Evolutionary conservation across 1,139 yeast species (phyloP), one percentile per base, ranked within the genome.

Genomic region (Blastobotrys ciferrii): DNA sequence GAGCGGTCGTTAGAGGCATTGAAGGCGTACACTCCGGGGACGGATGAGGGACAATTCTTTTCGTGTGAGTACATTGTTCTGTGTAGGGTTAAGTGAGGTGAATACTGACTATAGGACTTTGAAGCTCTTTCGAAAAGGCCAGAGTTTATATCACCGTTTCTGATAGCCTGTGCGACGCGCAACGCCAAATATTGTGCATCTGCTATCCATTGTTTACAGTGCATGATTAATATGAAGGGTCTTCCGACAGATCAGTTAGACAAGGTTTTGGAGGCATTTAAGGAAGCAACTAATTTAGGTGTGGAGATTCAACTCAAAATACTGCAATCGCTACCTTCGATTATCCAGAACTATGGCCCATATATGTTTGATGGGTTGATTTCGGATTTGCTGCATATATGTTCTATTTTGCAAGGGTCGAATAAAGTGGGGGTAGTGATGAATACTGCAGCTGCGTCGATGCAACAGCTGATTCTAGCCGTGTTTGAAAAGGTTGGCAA

Each of bases 391-490:
- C 68, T 91, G 37, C 71, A 72, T 17, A 79, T 92, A 5, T 87
- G 96, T 60, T 76, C 94, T 0, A 75, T 80, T 36, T 73, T 92
- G 46, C 89, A 87, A 46, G 72, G 81, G 6, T 77, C 81, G 15
- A 85, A 81, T 53, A 85, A 84, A 57, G 76, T 83, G 3, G 80
- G 86, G 0, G 86, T 87, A 54, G 96, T 92, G 2, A 76, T 81
- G n/a, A 91, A 89, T 58, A 87, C 98, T 0, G 97, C 97, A 0
- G 81, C 88, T 43, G 98, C 98, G 1, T 88, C 98, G 1, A 75
- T 89, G 43, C 95, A 89, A 57, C 98, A 92, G 63, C 69, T 92
- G 42, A 77, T 89, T 45, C 80, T 84, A 36, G 79, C 84, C 33
- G 76, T 88, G 0, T 91, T 83, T 64, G 97, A 89, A 51, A 77